Base-by-base conservation (phyloP, 257 asterid species). In the Nicotiana sylvestris region DNA sequence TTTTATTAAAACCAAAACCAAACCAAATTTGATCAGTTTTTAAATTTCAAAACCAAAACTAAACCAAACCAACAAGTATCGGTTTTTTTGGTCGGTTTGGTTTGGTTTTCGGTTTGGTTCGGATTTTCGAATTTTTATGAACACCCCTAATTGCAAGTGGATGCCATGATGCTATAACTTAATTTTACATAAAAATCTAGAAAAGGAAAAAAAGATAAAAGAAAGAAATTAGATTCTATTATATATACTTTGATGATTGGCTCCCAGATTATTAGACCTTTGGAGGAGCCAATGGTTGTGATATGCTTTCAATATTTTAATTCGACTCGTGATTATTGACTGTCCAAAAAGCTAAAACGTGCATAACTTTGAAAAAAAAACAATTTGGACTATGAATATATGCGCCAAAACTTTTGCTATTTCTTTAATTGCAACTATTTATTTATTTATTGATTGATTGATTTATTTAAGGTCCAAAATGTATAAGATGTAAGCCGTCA, bases 201-300 rank as follows among this genome's bases (percentile, higher is more conserved):
- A 17, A 57, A n/a, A 18, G 64, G 64, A 6, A 17, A 18, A 18
- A 57, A 61, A 2, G 9, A 33, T 16, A 3, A 67, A 66, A 18
- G 1, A n/a, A n/a, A 46, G 56, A 5, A 39, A 69, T 18, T 2
- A n/a, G 18, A 46, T 39, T 10, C 3, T 1, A 69, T 1, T 43
- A 3, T 9, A 43, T 12, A 1, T 5, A 11, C 10, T 4, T 69
- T 25, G 5, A 43, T 43, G 51, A 5, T 72, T 46, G 78, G 39
- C 57, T 11, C 58, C 35, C 25, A 21, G n/a, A 25, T 72, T 25
- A 15, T 72, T 43, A 46, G 39, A 72, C 78, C 21, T 70, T 70
- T 72, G 37, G 25, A 72, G 12, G 7, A 6, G 78, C 78, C 61
- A 72, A 72, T 72, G 60, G 78, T 72, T 72, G 60, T 72, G 49